phyloP scores from a whole-genome alignment of 1,284 basidiomycete species.

The Microbotryum lychnidis-dioicae region DNA sequence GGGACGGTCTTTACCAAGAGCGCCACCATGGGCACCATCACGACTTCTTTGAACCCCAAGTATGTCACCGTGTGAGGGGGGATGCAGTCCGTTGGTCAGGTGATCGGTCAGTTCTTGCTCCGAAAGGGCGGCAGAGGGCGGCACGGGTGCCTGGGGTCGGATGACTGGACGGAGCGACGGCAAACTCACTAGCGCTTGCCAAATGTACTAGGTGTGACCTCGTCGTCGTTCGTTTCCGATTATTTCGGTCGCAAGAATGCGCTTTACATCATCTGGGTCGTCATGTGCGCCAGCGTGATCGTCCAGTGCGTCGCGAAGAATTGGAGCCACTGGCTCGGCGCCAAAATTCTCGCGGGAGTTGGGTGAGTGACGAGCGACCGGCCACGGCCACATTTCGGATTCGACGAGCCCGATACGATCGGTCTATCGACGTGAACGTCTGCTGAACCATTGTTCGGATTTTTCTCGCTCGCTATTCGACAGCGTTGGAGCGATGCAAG shows the following conservation, averaged over 20 bases:
- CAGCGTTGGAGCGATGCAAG: slow-evolving; percentile 29
- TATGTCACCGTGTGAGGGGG: slow-evolving; percentile 34
- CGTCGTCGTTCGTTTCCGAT: slow-evolving; percentile 29
- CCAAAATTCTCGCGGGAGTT: slow-evolving; percentile 33
- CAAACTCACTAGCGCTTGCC: too few relatives aligned
- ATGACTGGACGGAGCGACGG: too few relatives aligned
- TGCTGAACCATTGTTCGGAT: too few relatives aligned
- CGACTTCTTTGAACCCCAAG: slow-evolving; percentile 13
- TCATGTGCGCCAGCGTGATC: slow-evolving; percentile 25
- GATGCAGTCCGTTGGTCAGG: slow-evolving; percentile 33
- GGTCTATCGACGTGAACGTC: too few relatives aligned
- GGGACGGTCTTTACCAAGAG: neutral
- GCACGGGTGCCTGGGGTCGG: too few relatives aligned
- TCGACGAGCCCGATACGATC: too few relatives aligned
- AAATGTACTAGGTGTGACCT: slow-evolving; percentile 16
- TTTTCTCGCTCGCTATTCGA: too few relatives aligned
- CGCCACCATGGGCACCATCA: slow-evolving; percentile 5
- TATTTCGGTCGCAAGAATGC: slow-evolving; percentile 32
- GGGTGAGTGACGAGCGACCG: slow-evolving; percentile 2
- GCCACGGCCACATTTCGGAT: too few relatives aligned
- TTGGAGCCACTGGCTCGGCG: slow-evolving; percentile 33
- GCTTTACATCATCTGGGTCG: slow-evolving; percentile 31
- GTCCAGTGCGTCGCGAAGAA: slow-evolving; percentile 32
- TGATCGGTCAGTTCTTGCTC: slow-evolving; percentile 1
- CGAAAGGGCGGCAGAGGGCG: too few relatives aligned